phyloP scores from a whole-genome alignment of 495 filamentous ascomycete species.

The Lophiotrema nucula region DNA sequence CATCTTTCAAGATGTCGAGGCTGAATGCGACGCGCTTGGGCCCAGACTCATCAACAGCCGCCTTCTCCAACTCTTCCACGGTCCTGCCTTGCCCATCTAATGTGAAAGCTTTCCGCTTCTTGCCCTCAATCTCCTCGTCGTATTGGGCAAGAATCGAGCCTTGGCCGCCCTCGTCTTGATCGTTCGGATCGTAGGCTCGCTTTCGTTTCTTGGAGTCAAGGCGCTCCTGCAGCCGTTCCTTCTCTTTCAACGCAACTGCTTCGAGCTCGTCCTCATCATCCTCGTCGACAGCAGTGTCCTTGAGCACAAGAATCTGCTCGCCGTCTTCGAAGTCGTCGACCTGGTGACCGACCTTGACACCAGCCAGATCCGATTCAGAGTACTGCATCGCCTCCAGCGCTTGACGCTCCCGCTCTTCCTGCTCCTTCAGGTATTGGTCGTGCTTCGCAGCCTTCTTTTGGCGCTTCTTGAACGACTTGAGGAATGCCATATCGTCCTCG shows the following conservation, averaged over 20 bases:
- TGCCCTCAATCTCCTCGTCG: conserved; percentile 91
- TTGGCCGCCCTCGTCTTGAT: conserved; percentile 64
- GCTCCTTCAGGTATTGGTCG: conserved; percentile 70
- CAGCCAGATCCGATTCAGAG: conserved; percentile 78
- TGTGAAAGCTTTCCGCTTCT: conserved; percentile 85
- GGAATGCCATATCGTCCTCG: conserved; percentile 80
- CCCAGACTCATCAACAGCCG: conserved; percentile 56
- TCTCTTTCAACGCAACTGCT: conserved; percentile 72
- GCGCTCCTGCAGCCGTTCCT: conserved; percentile 72
- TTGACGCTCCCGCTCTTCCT: conserved; percentile 61
- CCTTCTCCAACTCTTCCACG: conserved; percentile 60
- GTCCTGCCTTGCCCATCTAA: conserved; percentile 73
- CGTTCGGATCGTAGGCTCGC: conserved; percentile 82
- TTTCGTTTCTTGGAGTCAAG: conserved; percentile 89
- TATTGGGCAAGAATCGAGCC: conserved; percentile 77
- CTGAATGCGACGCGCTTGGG: conserved; percentile 69
- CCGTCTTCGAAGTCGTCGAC: conserved; percentile 71
- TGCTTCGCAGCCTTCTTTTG: conserved; percentile 84
- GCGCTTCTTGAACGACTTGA: conserved; percentile 76
- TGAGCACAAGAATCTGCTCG: conserved; percentile 78
- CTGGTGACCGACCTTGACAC: conserved; percentile 88
- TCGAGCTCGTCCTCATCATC: conserved; percentile 92
- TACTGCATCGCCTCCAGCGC: conserved; percentile 55
- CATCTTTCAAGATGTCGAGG: conserved; percentile 67
- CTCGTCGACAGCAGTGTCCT: conserved; percentile 83